Evolutionary conservation across 305 asterid genomes (phyloP), one percentile per base, ranked within the genome.

Genomic region (Galium porrigens): DNA sequence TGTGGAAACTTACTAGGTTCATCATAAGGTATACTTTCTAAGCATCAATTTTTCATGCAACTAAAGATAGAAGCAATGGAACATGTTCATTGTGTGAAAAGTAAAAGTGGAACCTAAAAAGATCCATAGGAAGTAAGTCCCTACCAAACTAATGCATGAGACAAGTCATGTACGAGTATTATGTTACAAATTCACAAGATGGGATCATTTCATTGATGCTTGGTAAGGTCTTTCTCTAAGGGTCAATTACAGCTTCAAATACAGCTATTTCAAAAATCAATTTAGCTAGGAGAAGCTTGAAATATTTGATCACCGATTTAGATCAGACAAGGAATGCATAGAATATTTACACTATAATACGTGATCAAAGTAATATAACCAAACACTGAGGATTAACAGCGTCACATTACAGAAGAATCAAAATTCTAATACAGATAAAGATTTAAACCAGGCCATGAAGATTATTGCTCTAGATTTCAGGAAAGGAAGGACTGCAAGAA

Each of bases 361-460:
- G 1, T 22, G 63, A 48, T 1, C 3, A 66, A 41, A 51, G 36
- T 61, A 9, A 36, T 11, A 58, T 59, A 54, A 60, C 51, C 27
- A 59, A 27, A 39, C 36, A 68, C 53, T 44, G 37, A 48, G 32
- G 17, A 30, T 67, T 0, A 12, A 42, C 49, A 42, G 15, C 11
- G 20, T 42, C 20, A 46, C 8, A 15, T 15, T 4, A 46, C 52
- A 46, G 52, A 46, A 46, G 18, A 46, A 46, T 46, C 34, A 54
- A 46, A 54, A 55, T 12, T 30, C 56, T 32, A 22, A 1, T 8
- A 59, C 20, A 42, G 11, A 18, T 33, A 33, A 22, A 42, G 39
- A n/a, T 27, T n/a, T 36, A 48, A 11, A 46, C 65, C 37, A 6
- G 52, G 17, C 39, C 72, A 37, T 49, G 61, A 68, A 52, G 64